Evolutionary conservation across 2,329 filamentous ascomycete genomes (phyloP).

Genomic region (Aspergillus sp.): DNA sequence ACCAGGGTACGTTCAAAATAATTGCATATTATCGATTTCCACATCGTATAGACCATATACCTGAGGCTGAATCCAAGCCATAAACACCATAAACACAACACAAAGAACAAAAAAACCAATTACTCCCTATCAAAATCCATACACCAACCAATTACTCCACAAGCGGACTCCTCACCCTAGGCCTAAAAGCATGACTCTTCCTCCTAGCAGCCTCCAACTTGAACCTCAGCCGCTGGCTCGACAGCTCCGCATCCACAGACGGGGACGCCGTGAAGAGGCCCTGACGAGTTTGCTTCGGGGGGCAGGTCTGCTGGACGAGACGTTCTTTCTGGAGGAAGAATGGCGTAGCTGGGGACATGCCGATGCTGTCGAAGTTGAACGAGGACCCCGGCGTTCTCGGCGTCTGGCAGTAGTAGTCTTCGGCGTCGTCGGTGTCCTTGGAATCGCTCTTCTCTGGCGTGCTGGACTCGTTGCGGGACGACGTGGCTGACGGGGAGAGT

Average conservation of each 20-base stretch:
- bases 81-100: constrained; percentile 6
- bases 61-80: too few species aligned
- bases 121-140: constrained; percentile 3
- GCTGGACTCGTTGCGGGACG: constrained; percentile 4
- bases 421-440: constrained; percentile 1
- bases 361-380: constrained; percentile 29
- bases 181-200: constrained; percentile 70
- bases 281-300: constrained; percentile 42
- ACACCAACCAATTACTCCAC: constrained; percentile 32
- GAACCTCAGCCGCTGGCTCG: constrained; percentile 41
- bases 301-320: constrained; percentile 44
- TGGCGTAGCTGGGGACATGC: constrained; percentile 38
- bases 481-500: constrained; percentile 22
- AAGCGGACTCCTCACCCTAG: constrained; percentile 64
- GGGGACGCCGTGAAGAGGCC: constrained; percentile 28
- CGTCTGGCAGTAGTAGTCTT: constrained; percentile 12
- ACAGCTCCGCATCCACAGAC: constrained; percentile 19
- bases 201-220: constrained; percentile 61
- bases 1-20: too few species aligned
- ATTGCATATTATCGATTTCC: too few species aligned
- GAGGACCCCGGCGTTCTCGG: constrained; percentile 27
- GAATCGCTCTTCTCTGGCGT: constrained; percentile 6
- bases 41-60: too few species aligned
- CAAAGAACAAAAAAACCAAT: constrained; percentile 5
- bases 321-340: constrained; percentile 37